phyloP scores from a whole-genome alignment of 257 asterid species.

The Galeopsis tetrahit region DNA sequence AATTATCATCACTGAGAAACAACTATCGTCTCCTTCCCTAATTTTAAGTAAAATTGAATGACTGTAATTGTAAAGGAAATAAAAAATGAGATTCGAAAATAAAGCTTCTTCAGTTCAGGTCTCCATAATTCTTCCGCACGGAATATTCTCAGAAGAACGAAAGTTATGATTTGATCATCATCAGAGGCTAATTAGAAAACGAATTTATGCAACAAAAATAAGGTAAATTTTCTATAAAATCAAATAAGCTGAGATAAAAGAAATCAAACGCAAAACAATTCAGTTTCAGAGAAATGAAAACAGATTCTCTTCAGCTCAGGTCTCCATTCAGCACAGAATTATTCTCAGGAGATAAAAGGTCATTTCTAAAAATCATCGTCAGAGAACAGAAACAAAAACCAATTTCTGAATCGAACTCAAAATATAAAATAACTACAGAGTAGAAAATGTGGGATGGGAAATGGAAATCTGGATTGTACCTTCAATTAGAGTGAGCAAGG shows the following conservation, averaged over 20 bases:
- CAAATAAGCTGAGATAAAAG: not conserved
- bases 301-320: constrained; percentile 47
- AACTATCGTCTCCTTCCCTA: too few relatives aligned
- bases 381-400: too few relatives aligned
- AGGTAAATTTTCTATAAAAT: not conserved
- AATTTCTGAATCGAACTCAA: not conserved
- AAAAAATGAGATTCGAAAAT: too few relatives aligned
- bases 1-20: constrained; percentile 49
- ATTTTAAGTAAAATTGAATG: too few relatives aligned
- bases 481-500: too few relatives aligned
- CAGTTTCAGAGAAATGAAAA: not conserved
- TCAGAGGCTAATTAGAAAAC: constrained; percentile 36
- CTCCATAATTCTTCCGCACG: constrained; percentile 60
- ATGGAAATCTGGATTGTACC: not conserved
- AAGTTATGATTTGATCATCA: constrained; percentile 54
- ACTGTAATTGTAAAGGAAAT: too few relatives aligned
- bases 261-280: not conserved
- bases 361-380: too few relatives aligned
- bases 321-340: constrained; percentile 47
- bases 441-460: too few relatives aligned
- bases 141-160: constrained; percentile 63
- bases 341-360: constrained; percentile 35
- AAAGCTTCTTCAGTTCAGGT: constrained; percentile 63
- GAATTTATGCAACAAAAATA: not conserved
- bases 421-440: not conserved